phyloP scores from a whole-genome alignment of 805 yeast genomes.

The Debaryomyces hansenii region DNA sequence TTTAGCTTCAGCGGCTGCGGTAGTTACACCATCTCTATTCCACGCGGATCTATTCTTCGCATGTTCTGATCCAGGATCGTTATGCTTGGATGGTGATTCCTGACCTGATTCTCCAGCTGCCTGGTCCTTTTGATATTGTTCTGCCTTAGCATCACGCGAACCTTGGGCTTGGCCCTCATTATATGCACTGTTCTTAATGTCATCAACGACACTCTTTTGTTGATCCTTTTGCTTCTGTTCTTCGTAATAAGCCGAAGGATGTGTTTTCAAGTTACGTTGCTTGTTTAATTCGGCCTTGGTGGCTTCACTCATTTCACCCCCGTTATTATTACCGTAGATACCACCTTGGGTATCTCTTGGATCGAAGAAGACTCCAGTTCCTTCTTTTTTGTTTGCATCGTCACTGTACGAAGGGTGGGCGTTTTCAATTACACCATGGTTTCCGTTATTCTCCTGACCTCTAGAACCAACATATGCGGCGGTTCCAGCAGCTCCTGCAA shows the following conservation, averaged over 20 bases:
- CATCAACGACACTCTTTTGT: constrained; percentile 12
- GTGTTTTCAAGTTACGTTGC: constrained; percentile 19
- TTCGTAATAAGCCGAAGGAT: constrained; percentile 18
- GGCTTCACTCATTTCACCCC: constrained; percentile 19
- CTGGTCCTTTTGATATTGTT: not conserved
- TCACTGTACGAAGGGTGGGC: constrained; percentile 27
- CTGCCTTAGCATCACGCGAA: constrained; percentile 4
- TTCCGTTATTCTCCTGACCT: not conserved
- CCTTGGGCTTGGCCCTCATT: constrained; percentile 15
- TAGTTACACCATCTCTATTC: constrained; percentile 25
- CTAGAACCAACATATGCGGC: not conserved
- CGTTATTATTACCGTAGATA: constrained; percentile 13
- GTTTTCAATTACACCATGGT: constrained; percentile 16
- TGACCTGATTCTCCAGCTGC: not conserved
- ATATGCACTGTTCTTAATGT: constrained; percentile 14
- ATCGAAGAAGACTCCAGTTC: constrained; percentile 32
- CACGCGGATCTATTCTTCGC: constrained; percentile 31
- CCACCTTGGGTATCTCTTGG: constrained; percentile 41
- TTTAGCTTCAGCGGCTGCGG: constrained; percentile 17
- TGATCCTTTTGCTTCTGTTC: constrained; percentile 11
- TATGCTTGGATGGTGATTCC: constrained; percentile 1
- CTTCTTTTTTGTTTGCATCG: constrained; percentile 26
- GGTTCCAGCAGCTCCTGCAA: not conserved
- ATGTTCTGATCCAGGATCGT: constrained; percentile 26
- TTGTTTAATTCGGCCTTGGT: constrained; percentile 19